phyloP scores from a whole-genome alignment of 164 flowering plant species.

The Chimonanthus salicifolius region DNA sequence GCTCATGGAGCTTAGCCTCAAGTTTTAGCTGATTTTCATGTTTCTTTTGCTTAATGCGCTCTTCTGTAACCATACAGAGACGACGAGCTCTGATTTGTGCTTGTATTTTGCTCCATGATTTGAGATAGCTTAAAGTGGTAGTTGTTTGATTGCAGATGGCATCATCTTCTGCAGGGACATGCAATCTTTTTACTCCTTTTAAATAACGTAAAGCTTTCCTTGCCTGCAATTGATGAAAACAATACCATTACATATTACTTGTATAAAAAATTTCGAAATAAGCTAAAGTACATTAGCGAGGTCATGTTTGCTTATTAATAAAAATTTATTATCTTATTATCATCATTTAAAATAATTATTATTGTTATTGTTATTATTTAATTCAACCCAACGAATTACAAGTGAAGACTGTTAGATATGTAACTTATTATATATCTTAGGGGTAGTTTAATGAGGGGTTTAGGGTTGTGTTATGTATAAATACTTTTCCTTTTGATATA shows the following conservation, averaged over 20 bases:
- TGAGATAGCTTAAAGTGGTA: conserved; percentile 55
- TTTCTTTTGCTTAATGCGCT: conserved; percentile 64
- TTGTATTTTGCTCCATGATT: conserved; percentile 76
- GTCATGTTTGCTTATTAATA: too few relatives aligned
- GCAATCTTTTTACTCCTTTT: conserved; percentile 52
- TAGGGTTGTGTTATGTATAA: too few relatives aligned
- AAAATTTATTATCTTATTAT: too few relatives aligned
- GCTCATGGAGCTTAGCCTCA: conserved; percentile 86
- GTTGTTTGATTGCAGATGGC: conserved; percentile 54
- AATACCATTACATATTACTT: not conserved
- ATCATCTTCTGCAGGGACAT: conserved; percentile 28
- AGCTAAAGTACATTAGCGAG: too few relatives aligned
- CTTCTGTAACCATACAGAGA: conserved; percentile 66
- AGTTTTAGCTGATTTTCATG: conserved; percentile 73
- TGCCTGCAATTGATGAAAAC: conserved; percentile 42
- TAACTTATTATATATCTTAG: too few relatives aligned
- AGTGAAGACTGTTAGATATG: too few relatives aligned
- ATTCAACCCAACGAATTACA: too few relatives aligned
- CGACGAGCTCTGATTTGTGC: conserved; percentile 62
- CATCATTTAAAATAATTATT: too few relatives aligned
- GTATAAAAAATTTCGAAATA: not conserved
- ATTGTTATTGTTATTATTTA: too few relatives aligned
- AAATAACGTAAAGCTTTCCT: conserved; percentile 52
- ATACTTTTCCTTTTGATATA: too few relatives aligned
- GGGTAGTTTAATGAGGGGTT: too few relatives aligned